Evolutionary conservation across 2,329 filamentous ascomycete genomes (phyloP).

Genomic region (Trichophyton schoenleinii): DNA sequence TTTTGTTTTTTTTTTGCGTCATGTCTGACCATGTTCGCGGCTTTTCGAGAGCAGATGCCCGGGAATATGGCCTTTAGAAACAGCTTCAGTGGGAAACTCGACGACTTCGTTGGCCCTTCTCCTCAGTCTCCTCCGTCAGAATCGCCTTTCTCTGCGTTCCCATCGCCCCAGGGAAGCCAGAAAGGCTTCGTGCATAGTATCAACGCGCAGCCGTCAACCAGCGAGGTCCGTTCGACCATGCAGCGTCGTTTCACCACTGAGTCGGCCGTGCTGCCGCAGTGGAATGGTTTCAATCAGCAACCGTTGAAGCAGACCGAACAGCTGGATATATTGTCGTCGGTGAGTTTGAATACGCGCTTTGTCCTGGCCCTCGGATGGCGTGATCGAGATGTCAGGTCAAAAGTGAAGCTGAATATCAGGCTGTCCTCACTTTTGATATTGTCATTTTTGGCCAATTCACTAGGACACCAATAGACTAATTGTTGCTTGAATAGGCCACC

Average conservation of each 20-base stretch:
- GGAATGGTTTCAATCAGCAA: conserved; percentile 49
- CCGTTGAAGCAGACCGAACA: conserved; percentile 42
- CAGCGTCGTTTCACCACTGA: conserved; percentile 92
- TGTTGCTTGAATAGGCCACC: conserved; percentile 16
- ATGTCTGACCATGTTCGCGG: conserved; percentile 15
- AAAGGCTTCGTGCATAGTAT: conserved; percentile 37
- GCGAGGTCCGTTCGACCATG: conserved; percentile 63
- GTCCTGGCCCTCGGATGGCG: neutral
- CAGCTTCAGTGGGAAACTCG: conserved; percentile 54
- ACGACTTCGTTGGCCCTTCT: conserved; percentile 65
- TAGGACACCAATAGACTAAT: conserved; percentile 5
- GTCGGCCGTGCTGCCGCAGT: conserved; percentile 66
- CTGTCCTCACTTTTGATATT: neutral
- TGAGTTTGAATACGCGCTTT: conserved; percentile 25
- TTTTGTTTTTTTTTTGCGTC: neutral
- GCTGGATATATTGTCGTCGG: conserved; percentile 41
- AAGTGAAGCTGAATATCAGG: conserved; percentile 5
- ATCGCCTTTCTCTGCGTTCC: conserved; percentile 58
- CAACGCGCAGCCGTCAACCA: conserved; percentile 40
- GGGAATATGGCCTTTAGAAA: conserved; percentile 51
- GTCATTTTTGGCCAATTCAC: neutral
- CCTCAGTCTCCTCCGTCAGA: conserved; percentile 70
- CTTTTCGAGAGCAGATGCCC: conserved; percentile 9
- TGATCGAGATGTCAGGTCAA: neutral
- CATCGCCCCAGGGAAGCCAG: conserved; percentile 58